Conservation (phyloP, 2,329 filamentous ascomycete genomes). For the Fusarium phyllophilum region DNA sequence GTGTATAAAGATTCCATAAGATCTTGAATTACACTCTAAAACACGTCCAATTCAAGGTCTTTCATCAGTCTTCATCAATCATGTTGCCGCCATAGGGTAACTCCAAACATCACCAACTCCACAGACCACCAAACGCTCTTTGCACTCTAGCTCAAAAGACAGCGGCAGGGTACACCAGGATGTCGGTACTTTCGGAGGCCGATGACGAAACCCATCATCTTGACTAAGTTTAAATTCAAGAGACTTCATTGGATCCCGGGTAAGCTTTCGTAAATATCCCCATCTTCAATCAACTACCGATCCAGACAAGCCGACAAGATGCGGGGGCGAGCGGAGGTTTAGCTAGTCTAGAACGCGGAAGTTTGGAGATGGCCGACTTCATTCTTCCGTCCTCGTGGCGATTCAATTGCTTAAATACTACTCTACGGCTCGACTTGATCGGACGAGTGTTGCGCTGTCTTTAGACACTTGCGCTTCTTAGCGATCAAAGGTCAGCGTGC, state of each 20-base stretch:
- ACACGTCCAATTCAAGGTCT: too few species aligned
- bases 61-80: background rate
- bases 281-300: slow-evolving; percentile 6
- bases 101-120: background rate
- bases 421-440: background rate
- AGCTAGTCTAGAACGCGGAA: background rate
- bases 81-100: background rate
- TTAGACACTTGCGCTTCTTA: background rate
- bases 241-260: slow-evolving; percentile 1
- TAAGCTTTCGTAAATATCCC: background rate
- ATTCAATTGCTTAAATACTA: background rate
- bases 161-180: background rate
- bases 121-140: background rate
- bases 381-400: background rate
- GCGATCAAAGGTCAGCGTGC: background rate
- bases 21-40: background rate
- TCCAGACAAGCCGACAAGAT: background rate
- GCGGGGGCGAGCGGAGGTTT: slow-evolving; percentile 19
- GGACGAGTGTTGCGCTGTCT: background rate
- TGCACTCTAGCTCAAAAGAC: background rate
- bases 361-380: background rate
- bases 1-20: accelerated
- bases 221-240: background rate
- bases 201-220: background rate
- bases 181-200: background rate